Conservation (phyloP, 768 basidiomycete genomes). For the Pleurotus citrinopileatus region DNA sequence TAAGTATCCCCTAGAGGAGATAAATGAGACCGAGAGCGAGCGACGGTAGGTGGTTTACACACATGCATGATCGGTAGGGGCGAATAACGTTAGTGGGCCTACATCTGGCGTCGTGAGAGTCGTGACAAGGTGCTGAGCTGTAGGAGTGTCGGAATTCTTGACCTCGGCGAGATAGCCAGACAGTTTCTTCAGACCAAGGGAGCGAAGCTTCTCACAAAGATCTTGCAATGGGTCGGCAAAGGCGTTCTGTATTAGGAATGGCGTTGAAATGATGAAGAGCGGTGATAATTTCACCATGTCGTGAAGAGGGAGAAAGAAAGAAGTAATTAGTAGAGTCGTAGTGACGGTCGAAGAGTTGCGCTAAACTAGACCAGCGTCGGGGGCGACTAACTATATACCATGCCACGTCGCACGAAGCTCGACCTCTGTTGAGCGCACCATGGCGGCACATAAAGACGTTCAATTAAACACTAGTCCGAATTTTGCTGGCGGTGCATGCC, state of each 20-base stretch:
- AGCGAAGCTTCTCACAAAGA: conserved; percentile 35
- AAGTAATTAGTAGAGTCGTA: not conserved
- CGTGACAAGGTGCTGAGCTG: conserved; percentile 41
- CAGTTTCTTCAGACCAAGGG: conserved; percentile 39
- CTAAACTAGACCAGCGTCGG: not conserved
- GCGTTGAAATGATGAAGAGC: conserved; percentile 15
- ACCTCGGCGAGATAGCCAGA: conserved; percentile 35
- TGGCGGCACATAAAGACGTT: too few species aligned
- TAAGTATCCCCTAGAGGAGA: conserved; percentile 17
- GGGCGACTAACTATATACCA: not conserved
- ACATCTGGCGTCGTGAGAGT: conserved; percentile 38
- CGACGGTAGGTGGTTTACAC: conserved; percentile 17
- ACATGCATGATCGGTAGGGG: conserved; percentile 57
- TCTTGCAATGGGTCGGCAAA: conserved; percentile 22
- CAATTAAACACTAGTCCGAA: too few species aligned
- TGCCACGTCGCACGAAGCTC: not conserved
- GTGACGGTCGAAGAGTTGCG: not conserved
- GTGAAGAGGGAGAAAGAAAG: not conserved
- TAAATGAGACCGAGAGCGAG: not conserved
- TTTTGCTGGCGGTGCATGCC: too few species aligned
- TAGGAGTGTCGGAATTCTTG: conserved; percentile 32
- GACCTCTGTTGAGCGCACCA: too few species aligned
- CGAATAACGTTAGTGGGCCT: conserved; percentile 47
- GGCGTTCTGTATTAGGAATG: conserved; percentile 24
- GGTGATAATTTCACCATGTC: conserved; percentile 6